Evolutionary conservation across 441 rosid species (phyloP), one percentile per base, ranked within the genome.

Genomic region (Eruca vesicaria): DNA sequence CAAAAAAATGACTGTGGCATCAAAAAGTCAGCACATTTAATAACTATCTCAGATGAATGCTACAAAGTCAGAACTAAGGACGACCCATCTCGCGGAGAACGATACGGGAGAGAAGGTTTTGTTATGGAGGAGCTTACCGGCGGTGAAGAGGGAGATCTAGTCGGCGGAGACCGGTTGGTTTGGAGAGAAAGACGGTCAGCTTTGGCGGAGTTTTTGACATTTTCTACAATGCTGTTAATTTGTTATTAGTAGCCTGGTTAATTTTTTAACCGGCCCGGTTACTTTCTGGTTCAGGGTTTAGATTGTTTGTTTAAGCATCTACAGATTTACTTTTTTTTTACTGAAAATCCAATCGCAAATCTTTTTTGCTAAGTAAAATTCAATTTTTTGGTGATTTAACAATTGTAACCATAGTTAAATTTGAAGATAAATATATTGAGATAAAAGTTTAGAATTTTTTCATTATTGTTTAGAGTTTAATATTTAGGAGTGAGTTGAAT

Each of bases 161-260:
- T 29, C 77, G 77, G 63, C 59, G 80, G 63, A 66, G 36, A 50
- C 80, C 76, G 76, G 80, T 72, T 50, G 61, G 52, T 59, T 61
- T 12, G 53, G 68, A 77, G 80, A 76, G 41, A 76, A 63, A 64
- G 80, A 67, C 69, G 71, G 69, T 75, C 78, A 68, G 66, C 0
- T 56, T 21, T 63, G 80, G 45, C 71, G 66, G 55, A n/a, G 19
- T 61, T 29, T 29, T 29, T 29, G 43, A 53, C 58, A 33, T 31
- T 55, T 35, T 50, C 55, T 62, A 67, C 68, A 68, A 48, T 55
- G 56, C 79, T 75, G 73, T 68, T 33, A 18, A 20, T 58, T 53
- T 7, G 43, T 63, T 69, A 14, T 56, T 43, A 15, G 63, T 63
- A 31, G 32, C 12, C 29, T n/a, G 48, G 16, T 41, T 41, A 1